Evolutionary conservation across 345 rosid genomes (phyloP), one percentile per base, ranked within the genome.

Genomic region (Reutealis trisperma): DNA sequence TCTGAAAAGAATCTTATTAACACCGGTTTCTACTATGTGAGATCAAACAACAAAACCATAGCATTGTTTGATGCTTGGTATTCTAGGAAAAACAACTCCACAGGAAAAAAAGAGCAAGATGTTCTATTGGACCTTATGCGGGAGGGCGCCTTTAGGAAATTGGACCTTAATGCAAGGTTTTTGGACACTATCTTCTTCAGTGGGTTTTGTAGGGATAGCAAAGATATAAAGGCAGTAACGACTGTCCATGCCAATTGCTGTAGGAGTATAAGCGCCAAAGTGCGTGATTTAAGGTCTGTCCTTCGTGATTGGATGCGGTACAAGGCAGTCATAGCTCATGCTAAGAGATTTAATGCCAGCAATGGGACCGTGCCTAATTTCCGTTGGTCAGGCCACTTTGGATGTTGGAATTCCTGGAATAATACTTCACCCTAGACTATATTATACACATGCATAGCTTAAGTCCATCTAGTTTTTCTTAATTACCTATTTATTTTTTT

Each of bases 241-340:
- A 81, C 84, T 5, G 81, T 81, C 1, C 84, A 81, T 63, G 80
- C 84, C 21, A 81, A 81, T 44, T 81, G 81, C 8, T 81, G 81
- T 24, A 63, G 80, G 69, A 81, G 80, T 32, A 81, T 81, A 59
- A 41, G 45, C 0, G 84, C 84, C 13, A 81, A 81, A 44, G 52
- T 81, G 1, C 62, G n/a, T 9, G 81, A 81, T 63, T 34, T 81
- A 44, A 68, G 16, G 4, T 58, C 61, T 18, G 84, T 67, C 1
- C 80, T 81, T 51, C 66, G 77, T 8, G 75, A 72, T 18, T 81
- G 84, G 84, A 71, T 77, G 71, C 51, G 45, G 41, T 68, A 61
- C 21, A 77, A 51, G 77, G 72, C 66, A 1, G n/a, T 27, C 21
- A 11, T 15, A 10, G 52, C 24, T 32, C 9, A 58, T 5, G 5